Conservation (phyloP, 805 yeast species). For the Candida sonorensis region DNA sequence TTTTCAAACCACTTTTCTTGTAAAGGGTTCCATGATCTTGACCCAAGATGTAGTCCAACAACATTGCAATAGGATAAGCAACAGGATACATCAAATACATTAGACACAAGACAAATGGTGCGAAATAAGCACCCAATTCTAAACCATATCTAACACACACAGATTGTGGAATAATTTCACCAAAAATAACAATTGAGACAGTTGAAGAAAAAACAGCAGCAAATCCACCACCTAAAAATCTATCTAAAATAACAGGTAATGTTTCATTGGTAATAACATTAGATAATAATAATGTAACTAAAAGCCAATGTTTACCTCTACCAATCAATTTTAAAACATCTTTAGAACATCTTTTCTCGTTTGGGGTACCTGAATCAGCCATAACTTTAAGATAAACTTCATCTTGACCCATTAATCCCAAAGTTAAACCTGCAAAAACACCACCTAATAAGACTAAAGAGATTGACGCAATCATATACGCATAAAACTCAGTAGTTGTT, state of each 20-base stretch:
- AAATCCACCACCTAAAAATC: constrained; percentile 95
- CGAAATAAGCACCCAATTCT: constrained; percentile 80
- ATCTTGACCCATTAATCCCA: constrained; percentile 97
- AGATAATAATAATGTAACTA: constrained; percentile 77
- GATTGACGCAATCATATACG: constrained; percentile 48
- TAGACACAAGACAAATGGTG: constrained; percentile 77
- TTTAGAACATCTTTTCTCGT: constrained; percentile 61
- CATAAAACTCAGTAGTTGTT: constrained; percentile 32
- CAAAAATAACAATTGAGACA: constrained; percentile 85
- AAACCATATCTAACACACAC: constrained; percentile 90
- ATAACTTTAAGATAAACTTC: constrained; percentile 91
- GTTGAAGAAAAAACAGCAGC: constrained; percentile 95
- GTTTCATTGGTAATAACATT: constrained; percentile 94
- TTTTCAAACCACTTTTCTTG: constrained; percentile 87
- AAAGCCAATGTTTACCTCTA: constrained; percentile 92
- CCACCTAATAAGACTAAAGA: constrained; percentile 72
- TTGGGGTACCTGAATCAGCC: constrained; percentile 72
- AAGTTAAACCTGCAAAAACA: constrained; percentile 89
- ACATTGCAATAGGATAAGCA: constrained; percentile 81
- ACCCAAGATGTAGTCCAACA: constrained; percentile 78
- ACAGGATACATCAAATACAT: constrained; percentile 91
- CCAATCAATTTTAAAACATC: constrained; percentile 68
- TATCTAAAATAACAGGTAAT: constrained; percentile 86
- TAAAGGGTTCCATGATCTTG: constrained; percentile 96
- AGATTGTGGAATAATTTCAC: constrained; percentile 94